phyloP scores from a whole-genome alignment of 768 basidiomycete species.

The Leccinum rimulosum region DNA sequence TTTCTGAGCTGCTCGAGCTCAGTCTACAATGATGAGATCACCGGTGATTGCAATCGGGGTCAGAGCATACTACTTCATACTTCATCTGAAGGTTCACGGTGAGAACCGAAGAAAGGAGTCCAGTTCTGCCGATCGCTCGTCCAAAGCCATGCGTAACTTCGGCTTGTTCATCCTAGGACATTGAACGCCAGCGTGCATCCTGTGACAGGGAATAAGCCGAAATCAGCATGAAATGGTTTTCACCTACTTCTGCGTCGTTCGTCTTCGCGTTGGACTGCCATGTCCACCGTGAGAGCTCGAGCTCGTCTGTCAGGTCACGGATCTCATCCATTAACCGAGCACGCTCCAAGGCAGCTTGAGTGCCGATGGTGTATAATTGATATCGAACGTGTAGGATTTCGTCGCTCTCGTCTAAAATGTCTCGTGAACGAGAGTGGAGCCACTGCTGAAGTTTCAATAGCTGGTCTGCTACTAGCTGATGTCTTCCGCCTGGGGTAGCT shows the following conservation, averaged over 20 bases:
- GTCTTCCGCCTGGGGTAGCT: conserved; percentile 14
- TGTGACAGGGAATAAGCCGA: conserved; percentile 5
- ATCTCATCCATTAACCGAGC: conserved; percentile 56
- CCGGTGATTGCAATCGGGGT: not conserved
- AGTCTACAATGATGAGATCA: conserved; percentile 33
- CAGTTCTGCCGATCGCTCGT: conserved; percentile 48
- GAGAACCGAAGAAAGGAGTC: conserved; percentile 36
- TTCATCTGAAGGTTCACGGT: conserved; percentile 41
- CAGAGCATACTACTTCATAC: conserved; percentile 45
- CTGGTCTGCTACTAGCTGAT: conserved; percentile 6
- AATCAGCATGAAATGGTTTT: not conserved
- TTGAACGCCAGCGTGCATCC: conserved; percentile 30
- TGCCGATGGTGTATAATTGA: conserved; percentile 46
- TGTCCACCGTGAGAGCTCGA: conserved; percentile 38
- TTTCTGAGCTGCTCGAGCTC: conserved; percentile 75
- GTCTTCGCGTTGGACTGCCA: conserved; percentile 19
- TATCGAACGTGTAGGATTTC: conserved; percentile 46
- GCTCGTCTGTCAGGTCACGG: conserved; percentile 44
- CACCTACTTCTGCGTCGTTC: conserved; percentile 29
- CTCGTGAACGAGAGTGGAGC: conserved; percentile 15
- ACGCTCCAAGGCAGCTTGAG: conserved; percentile 47
- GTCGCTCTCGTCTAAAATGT: conserved; percentile 12
- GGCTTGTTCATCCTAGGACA: conserved; percentile 31
- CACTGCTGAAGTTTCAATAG: conserved; percentile 22
- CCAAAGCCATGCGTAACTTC: conserved; percentile 31